Percentiles rank a stretch among this genome's conserved stretches.
phyloP scores from a whole-genome alignment of 208 protist species.

The Leishmania arabica region DNA sequence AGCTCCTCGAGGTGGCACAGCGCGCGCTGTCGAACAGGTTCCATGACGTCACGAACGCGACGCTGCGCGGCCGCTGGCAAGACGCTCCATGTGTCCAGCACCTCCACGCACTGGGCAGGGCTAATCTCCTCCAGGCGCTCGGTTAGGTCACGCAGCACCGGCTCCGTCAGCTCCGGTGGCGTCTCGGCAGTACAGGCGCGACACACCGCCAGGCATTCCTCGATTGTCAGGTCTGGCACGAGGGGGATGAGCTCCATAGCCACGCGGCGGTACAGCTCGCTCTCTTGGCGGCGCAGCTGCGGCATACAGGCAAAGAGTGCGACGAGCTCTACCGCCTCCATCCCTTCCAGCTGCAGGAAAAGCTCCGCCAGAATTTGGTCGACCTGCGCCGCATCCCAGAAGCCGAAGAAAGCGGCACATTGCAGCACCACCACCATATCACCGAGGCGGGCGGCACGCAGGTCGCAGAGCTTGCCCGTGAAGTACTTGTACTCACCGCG shows the following conservation, averaged over 20 bases:
- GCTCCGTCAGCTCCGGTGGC: conserved; percentile 50
- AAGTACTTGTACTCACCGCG: conserved; percentile 95
- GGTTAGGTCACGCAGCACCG: conserved; percentile 49
- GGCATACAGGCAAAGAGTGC: conserved; percentile 73
- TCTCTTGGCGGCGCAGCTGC: conserved; percentile 62
- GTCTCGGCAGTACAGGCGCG: conserved; percentile 48
- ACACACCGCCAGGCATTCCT: conserved; percentile 72
- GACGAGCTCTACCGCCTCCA: conserved; percentile 61
- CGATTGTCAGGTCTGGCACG: conserved; percentile 69
- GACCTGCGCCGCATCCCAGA: conserved; percentile 86
- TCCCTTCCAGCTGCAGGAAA: conserved; percentile 46
- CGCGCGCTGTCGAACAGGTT: conserved; percentile 24
- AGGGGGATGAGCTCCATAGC: conserved; percentile 46
- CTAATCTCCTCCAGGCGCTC: conserved; percentile 36
- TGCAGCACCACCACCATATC: conserved; percentile 86
- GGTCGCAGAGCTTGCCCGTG: conserved; percentile 87
- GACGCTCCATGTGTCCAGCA: conserved; percentile 63
- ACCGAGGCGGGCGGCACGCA: conserved; percentile 53
- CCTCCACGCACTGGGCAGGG: conserved; percentile 52
- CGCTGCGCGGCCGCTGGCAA: conserved; percentile 25
- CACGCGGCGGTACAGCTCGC: conserved; percentile 46
- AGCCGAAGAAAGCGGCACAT: conserved; percentile 86
- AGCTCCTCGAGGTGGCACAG: conserved; percentile 41
- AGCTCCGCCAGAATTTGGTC: conserved; percentile 73
- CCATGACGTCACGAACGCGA: conserved; percentile 20